Evolutionary conservation across 805 yeast species (phyloP).

Genomic region (Kazachstania martiniae): DNA sequence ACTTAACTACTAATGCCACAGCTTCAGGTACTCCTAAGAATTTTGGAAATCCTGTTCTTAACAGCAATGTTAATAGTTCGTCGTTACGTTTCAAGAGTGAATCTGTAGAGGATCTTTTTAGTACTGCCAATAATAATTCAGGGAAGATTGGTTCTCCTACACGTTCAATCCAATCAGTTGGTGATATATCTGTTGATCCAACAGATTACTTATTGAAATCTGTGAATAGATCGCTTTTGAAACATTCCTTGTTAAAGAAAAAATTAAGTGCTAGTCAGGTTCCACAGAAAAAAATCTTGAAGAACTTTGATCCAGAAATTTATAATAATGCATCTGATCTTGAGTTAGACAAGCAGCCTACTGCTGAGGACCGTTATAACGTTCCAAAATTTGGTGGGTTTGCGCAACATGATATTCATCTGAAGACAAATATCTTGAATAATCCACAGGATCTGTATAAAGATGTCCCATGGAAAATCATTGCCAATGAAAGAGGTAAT

Average conservation of each 20-base stretch:
- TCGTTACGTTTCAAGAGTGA: too few relatives aligned
- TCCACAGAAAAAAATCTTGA: too few relatives aligned
- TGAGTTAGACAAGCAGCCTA: conserved; percentile 11
- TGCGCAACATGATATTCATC: conserved; percentile 47
- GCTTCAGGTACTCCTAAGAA: conserved; percentile 3
- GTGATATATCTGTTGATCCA: conserved; percentile 8
- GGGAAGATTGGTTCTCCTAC: too few relatives aligned
- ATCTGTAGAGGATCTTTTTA: conserved; percentile 45
- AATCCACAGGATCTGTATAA: conserved; percentile 30
- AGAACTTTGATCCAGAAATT: background rate
- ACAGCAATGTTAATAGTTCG: too few relatives aligned
- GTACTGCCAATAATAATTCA: too few relatives aligned
- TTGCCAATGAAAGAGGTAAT: conserved; percentile 59
- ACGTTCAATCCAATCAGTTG: background rate
- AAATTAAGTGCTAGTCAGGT: too few relatives aligned
- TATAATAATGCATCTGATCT: conserved; percentile 7
- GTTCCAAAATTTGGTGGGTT: conserved; percentile 59
- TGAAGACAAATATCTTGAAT: conserved; percentile 29
- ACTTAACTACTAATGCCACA: conserved; percentile 28
- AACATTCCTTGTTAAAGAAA: conserved; percentile 12
- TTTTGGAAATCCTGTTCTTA: too few relatives aligned
- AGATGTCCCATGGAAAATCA: conserved; percentile 62
- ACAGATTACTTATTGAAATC: conserved; percentile 20
- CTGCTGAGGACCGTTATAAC: conserved; percentile 10
- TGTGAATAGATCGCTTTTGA: conserved; percentile 20